These are phyloP conservation scores for Aspergillus sp. DNA, from an alignment of 2,329 filamentous ascomycete genomes.

Conservation along the genomic window DNA sequence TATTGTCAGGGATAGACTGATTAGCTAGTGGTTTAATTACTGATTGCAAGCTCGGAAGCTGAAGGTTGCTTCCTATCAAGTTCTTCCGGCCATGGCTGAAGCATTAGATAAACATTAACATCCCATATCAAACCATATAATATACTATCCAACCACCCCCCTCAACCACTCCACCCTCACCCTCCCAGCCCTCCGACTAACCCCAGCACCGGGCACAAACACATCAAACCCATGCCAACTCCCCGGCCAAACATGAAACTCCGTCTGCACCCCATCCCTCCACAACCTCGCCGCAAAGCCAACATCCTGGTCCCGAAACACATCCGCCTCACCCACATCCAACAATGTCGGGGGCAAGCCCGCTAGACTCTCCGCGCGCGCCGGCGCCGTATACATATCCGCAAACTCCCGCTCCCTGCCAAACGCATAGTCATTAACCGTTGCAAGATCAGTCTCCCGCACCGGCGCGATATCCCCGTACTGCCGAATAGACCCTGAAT, in stretches of 20 bases:
- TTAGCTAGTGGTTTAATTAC: too few relatives aligned
- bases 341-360: constrained; percentile 11
- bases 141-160: not conserved
- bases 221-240: constrained; percentile 16
- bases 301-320: constrained; percentile 14
- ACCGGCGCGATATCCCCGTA: constrained; percentile 7
- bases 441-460: not conserved
- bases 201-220: constrained; percentile 10
- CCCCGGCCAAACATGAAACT: constrained; percentile 18
- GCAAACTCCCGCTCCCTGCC: constrained; percentile 23
- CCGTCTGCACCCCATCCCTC: constrained; percentile 9
- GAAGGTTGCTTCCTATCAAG: too few relatives aligned
- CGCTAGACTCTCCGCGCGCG: constrained; percentile 4
- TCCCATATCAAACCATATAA: too few relatives aligned
- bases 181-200: not conserved
- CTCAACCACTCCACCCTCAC: not conserved
- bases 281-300: constrained; percentile 10
- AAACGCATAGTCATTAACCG: constrained; percentile 2
- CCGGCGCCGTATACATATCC: constrained; percentile 11
- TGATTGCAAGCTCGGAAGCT: too few relatives aligned
- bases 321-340: constrained; percentile 17
- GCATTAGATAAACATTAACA: not conserved
- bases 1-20: too few relatives aligned
- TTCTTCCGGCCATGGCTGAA: too few relatives aligned
- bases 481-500: constrained; percentile 11